Percentiles rank a stretch among this genome's conserved stretches.
Conservation (phyloP, 345 rosid genomes). For the Corchorus olitorius region DNA sequence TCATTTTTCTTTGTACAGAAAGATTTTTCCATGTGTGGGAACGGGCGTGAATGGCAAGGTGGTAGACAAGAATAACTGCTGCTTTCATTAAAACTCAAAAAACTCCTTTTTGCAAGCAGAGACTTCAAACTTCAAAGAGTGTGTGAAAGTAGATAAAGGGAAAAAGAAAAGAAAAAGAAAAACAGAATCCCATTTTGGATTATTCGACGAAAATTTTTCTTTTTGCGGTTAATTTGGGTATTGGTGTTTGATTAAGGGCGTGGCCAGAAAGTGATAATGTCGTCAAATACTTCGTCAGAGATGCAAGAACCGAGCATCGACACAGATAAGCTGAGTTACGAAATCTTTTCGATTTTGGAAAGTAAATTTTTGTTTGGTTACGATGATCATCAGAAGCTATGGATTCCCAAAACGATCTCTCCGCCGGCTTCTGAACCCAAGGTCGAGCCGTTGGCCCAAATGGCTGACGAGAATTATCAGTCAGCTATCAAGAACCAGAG, state of each 20-base stretch:
- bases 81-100: not conserved
- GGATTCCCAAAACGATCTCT: conserved; percentile 62
- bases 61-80: not conserved
- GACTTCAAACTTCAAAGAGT: too few relatives aligned
- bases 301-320: conserved; percentile 97
- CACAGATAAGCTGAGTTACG: conserved; percentile 94
- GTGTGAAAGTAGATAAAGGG: too few relatives aligned
- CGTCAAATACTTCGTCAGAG: conserved; percentile 43
- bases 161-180: too few relatives aligned
- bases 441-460: conserved; percentile 25
- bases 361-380: conserved; percentile 91
- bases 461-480: conserved; percentile 16
- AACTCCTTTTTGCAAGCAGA: too few relatives aligned
- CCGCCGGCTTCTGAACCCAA: conserved; percentile 38
- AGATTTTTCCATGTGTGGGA: not conserved
- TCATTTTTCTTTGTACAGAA: not conserved
- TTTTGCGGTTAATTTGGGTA: not conserved
- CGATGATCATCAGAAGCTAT: conserved; percentile 76
- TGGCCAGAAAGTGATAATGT: conserved; percentile 31
- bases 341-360: conserved; percentile 92
- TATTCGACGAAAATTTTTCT: not conserved
- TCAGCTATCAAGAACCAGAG: conserved; percentile 80
- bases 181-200: not conserved
- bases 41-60: not conserved
- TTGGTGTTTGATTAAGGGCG: not conserved